Evolutionary conservation across 163 green algal species (phyloP).

Genomic region (Trebouxiophyceae sp.): DNA sequence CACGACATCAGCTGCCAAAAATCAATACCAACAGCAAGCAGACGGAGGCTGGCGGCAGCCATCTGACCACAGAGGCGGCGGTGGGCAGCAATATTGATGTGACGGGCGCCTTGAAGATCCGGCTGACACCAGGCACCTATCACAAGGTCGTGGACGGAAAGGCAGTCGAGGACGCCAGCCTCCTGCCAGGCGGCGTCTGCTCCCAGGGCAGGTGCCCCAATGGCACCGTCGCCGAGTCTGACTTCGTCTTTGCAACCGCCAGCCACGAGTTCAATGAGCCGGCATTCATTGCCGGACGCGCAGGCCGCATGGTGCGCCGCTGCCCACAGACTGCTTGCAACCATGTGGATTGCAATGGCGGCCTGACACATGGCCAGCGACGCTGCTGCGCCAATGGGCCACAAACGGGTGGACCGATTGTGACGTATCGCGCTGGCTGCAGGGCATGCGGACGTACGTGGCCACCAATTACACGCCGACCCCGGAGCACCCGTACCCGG

Average conservation of each 20-base stretch:
- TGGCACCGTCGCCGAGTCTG: neutral
- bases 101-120: too few relatives aligned
- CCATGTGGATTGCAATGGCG: neutral
- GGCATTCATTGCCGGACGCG: neutral
- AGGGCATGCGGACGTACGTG: conserved; percentile 28
- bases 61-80: too few relatives aligned
- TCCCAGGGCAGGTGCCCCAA: too few relatives aligned
- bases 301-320: neutral
- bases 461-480: conserved; percentile 13
- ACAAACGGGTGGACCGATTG: neutral
- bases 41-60: too few relatives aligned
- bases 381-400: neutral
- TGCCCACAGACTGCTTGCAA: neutral
- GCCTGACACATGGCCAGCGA: neutral
- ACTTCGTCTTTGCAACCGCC: neutral
- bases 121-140: too few relatives aligned
- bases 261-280: neutral
- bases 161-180: too few relatives aligned
- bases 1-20: too few relatives aligned
- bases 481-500: neutral
- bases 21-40: too few relatives aligned
- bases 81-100: too few relatives aligned
- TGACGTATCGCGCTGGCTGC: neutral
- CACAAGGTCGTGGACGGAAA: too few relatives aligned
- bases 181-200: too few relatives aligned